Evolutionary conservation across 139 green algal species (phyloP).

Genomic region (Tetraselmis chui): DNA sequence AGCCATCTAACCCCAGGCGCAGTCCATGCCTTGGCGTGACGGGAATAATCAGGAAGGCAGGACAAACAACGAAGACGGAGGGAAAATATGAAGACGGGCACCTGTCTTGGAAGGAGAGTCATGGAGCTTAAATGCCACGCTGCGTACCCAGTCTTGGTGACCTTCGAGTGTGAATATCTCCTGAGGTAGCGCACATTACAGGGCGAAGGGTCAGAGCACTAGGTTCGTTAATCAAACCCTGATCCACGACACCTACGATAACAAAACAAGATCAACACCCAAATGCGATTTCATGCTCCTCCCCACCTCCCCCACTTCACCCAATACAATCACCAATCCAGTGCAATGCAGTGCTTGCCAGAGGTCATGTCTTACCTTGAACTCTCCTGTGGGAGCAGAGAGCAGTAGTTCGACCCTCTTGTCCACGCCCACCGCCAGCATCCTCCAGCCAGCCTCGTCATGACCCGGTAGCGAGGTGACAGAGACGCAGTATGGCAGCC

Average conservation of each 20-base stretch:
- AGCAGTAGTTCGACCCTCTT: background rate
- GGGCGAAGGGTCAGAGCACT: no score
- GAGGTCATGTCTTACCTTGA: no score
- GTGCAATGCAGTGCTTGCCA: no score
- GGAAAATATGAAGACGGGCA: background rate
- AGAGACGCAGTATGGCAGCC: background rate
- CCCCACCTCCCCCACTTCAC: no score
- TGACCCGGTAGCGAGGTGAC: background rate
- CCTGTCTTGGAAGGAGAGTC: background rate
- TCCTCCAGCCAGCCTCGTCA: background rate
- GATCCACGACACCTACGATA: no score
- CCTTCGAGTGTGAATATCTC: slow-evolving; percentile 48
- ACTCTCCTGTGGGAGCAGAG: background rate
- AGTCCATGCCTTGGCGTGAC: background rate
- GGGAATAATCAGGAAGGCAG: no score
- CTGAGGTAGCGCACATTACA: no score
- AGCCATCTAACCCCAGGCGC: background rate
- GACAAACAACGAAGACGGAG: background rate
- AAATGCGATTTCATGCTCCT: no score
- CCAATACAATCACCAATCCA: no score
- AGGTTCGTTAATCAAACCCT: no score
- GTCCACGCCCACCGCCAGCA: background rate
- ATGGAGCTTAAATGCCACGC: slow-evolving; percentile 49
- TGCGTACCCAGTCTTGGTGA: slow-evolving; percentile 79
- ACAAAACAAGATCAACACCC: no score